These are phyloP conservation scores for Rhynchosporium graminicola DNA, from an alignment of 2,329 filamentous ascomycete genomes.

Conservation along the genomic window DNA sequence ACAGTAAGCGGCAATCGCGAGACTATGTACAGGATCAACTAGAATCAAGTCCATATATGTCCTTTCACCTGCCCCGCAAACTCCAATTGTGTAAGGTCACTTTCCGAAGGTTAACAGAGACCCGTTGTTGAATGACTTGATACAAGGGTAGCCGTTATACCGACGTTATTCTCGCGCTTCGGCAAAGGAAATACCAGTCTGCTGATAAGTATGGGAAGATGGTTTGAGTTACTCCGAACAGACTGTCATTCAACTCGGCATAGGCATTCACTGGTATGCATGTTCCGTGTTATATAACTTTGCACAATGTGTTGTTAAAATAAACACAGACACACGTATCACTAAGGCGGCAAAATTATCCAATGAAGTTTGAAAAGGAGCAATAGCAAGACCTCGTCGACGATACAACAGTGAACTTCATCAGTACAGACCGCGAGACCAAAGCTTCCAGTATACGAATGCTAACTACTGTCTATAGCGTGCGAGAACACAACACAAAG, in stretches of 20 bases:
- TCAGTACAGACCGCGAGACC: background rate
- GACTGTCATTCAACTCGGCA: conserved; percentile 37
- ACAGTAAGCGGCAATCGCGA: too few relatives aligned
- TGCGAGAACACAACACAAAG: conserved; percentile 16
- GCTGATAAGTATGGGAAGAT: conserved; percentile 23
- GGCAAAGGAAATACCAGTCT: background rate
- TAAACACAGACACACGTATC: conserved; percentile 4
- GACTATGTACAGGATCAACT: too few relatives aligned
- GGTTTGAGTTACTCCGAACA: conserved; percentile 33
- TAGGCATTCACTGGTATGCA: conserved; percentile 31
- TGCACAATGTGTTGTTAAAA: background rate
- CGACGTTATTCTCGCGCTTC: too few relatives aligned
- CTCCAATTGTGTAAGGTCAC: too few relatives aligned
- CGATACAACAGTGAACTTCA: background rate
- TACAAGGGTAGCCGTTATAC: too few relatives aligned
- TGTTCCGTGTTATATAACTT: background rate
- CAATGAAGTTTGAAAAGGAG: background rate
- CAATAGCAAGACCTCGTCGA: conserved; percentile 3
- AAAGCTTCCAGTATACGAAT: background rate
- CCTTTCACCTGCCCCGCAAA: too few relatives aligned
- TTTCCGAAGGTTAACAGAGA: too few relatives aligned
- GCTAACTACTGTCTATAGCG: background rate
- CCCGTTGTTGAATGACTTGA: too few relatives aligned
- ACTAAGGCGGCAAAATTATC: conserved; percentile 1
- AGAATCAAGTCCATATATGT: too few relatives aligned